These are phyloP conservation scores for Paracamarosporium sp. DNA, from an alignment of 2,329 filamentous ascomycete genomes.

Conservation along the genomic window DNA sequence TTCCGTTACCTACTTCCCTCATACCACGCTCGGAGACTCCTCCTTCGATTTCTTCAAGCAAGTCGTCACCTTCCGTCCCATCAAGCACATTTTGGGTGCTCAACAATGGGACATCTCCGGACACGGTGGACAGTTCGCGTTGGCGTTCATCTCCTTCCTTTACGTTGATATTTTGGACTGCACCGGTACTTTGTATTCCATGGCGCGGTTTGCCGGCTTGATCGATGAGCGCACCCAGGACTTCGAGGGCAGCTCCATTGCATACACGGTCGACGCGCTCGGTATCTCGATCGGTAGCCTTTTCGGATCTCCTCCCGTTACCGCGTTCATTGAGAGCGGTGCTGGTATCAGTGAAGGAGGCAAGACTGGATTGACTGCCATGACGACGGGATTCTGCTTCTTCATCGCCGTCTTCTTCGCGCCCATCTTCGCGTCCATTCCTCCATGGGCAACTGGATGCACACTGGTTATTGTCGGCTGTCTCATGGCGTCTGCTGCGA, in stretches of 20 bases:
- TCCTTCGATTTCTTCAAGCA: slow-evolving; percentile 87
- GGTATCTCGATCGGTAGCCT: slow-evolving; percentile 82
- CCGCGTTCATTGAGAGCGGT: slow-evolving; percentile 87
- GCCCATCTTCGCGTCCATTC: slow-evolving; percentile 88
- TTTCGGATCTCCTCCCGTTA: slow-evolving; percentile 80
- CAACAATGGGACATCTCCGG: slow-evolving; percentile 75
- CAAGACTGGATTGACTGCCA: slow-evolving; percentile 82
- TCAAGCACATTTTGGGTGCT: slow-evolving; percentile 70
- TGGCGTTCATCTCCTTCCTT: slow-evolving; percentile 86
- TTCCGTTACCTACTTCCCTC: slow-evolving; percentile 79
- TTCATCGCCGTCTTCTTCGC: slow-evolving; percentile 83
- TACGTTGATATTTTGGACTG: slow-evolving; percentile 90
- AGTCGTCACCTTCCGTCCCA: slow-evolving; percentile 84
- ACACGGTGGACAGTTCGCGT: slow-evolving; percentile 77
- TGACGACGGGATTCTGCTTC: slow-evolving; percentile 81
- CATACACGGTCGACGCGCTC: slow-evolving; percentile 83
- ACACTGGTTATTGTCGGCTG: slow-evolving; percentile 88
- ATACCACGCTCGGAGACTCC: slow-evolving; percentile 71
- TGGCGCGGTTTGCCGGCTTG: slow-evolving; percentile 82
- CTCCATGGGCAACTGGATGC: slow-evolving; percentile 87
- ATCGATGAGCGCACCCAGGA: slow-evolving; percentile 85
- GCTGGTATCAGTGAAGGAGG: slow-evolving; percentile 89
- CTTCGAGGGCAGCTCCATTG: slow-evolving; percentile 83
- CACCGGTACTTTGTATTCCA: slow-evolving; percentile 86
- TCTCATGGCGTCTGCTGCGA: slow-evolving; percentile 80